Evolutionary conservation across 305 asterid species (phyloP).

Genomic region (Fraxinus greggii): DNA sequence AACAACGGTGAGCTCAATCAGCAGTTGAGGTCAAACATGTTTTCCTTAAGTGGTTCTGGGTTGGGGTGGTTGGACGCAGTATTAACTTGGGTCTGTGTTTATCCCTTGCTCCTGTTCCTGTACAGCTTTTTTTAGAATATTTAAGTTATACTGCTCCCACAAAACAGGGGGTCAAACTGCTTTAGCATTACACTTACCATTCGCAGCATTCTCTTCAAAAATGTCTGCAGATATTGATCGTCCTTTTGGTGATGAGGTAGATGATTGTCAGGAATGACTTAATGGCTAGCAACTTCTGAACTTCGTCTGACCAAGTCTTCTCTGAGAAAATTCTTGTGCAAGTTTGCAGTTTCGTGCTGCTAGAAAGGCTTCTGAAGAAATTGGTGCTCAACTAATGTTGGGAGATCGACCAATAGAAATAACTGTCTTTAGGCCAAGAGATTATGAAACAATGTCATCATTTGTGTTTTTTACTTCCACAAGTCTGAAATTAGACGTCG

Average conservation of each 20-base stretch:
- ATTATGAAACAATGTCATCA: background rate
- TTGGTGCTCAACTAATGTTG: slow-evolving; percentile 84
- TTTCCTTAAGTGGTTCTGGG: slow-evolving; percentile 70
- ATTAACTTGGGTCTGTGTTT: slow-evolving; percentile 60
- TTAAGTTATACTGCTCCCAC: slow-evolving; percentile 2
- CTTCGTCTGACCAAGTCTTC: background rate
- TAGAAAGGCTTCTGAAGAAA: slow-evolving; percentile 72
- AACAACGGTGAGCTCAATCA: slow-evolving; percentile 48
- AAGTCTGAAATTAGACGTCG: background rate
- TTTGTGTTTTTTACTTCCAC: background rate
- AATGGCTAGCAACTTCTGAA: background rate
- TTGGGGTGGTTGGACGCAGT: slow-evolving; percentile 84
- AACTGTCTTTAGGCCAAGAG: slow-evolving; percentile 45
- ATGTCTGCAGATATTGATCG: slow-evolving; percentile 66
- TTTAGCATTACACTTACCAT: slow-evolving; percentile 63
- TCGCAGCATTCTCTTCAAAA: slow-evolving; percentile 82
- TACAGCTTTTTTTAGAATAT: background rate
- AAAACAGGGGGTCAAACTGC: slow-evolving; percentile 82
- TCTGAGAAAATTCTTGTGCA: slow-evolving; percentile 2
- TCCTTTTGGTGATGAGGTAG: slow-evolving; percentile 83
- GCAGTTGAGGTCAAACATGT: slow-evolving; percentile 59
- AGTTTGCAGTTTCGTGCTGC: slow-evolving; percentile 82
- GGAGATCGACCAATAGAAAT: slow-evolving; percentile 94
- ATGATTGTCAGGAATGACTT: background rate
- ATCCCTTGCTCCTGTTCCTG: background rate